Evolutionary conservation across 2,329 filamentous ascomycete genomes (phyloP), one percentile per base, ranked within the genome.

Genomic region (Drechmeria coniospora): DNA sequence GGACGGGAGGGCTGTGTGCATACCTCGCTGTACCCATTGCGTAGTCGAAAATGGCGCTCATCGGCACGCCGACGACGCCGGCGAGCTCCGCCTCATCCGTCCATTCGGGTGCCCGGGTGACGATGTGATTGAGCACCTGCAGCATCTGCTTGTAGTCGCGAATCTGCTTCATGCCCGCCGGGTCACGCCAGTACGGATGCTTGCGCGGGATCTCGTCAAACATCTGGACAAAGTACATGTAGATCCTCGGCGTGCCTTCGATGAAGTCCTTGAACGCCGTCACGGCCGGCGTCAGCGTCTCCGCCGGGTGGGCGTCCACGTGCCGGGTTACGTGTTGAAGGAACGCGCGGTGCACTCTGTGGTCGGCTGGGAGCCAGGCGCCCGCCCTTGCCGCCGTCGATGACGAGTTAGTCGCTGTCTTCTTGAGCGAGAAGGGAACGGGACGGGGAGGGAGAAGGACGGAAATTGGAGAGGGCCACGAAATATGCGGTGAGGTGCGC

Each of bases 91-190:
- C 65, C 4, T 59, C 57, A 32, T 66, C 57, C 0, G 57, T 65
- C 64, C 63, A 67, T 37, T 63, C 56, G 1, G 65, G 65, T 4
- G 63, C 63, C 10, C 50, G 47, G 13, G 51, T 53, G 26, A 69
- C 57, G 31, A 66, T 54, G 36, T 77, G 65, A 43, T 80, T 79
- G 27, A 82, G 56, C 7, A 79, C 59, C 14, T 57, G 53, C 13
- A 82, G 58, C 68, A 82, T 73, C 38, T 80, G 71, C 5, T 62
- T 32, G 39, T 77, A 79, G 50, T 78, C 64, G 7, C 68, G 64
- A 31, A 82, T 67, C 49, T 78, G 71, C 19, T 56, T 61, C 29
- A 61, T 56, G 2, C 74, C 74, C 1, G 65, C 69, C 1, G 74
- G 73, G 34, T 79, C 74, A 6, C 54, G 57, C 32, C 49, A 44